These are phyloP conservation scores for Rickenella mellea DNA, from an alignment of 768 basidiomycete genomes.

Conservation along the genomic window DNA sequence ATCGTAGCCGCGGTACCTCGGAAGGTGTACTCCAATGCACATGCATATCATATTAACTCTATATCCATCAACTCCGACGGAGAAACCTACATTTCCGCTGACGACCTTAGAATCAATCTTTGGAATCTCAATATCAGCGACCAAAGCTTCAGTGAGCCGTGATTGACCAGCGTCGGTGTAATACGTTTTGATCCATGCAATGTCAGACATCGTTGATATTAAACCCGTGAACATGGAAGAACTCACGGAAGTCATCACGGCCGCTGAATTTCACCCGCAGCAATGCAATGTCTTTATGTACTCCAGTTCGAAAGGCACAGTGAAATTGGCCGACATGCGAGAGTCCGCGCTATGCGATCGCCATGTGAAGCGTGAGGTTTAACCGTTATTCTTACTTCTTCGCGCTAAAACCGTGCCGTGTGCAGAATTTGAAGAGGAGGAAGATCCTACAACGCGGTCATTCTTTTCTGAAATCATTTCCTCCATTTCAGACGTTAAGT, in stretches of 20 bases:
- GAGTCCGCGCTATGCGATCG: conserved; percentile 94
- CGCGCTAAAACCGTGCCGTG: conserved; percentile 3
- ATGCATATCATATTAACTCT: conserved; percentile 99
- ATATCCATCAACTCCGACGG: conserved; percentile 99
- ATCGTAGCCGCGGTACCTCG: conserved; percentile 98
- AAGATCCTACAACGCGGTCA: conserved; percentile 92
- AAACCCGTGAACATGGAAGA: conserved; percentile 99
- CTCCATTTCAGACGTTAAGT: conserved; percentile 98
- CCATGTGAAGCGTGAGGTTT: conserved; percentile 83
- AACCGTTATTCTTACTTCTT: conserved; percentile 3
- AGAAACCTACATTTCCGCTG: conserved; percentile 99
- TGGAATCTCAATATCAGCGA: conserved; percentile 99
- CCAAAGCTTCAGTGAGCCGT: conserved; percentile 97
- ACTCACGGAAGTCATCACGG: conserved; percentile 98
- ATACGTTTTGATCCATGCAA: conserved; percentile 5
- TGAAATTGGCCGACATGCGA: conserved; percentile 99
- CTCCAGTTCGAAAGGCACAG: conserved; percentile 98
- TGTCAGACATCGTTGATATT: conserved; percentile 97
- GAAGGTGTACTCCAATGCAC: conserved; percentile 98
- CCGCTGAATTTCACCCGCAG: conserved; percentile 95
- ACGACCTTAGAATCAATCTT: conserved; percentile 92
- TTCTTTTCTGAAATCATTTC: conserved; percentile 99
- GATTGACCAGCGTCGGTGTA: neutral
- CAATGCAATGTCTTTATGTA: conserved; percentile 99
- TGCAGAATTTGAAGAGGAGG: conserved; percentile 95